Base-by-base conservation (phyloP, 495 filamentous ascomycete genomes). In the Sordaria brevicollis region DNA sequence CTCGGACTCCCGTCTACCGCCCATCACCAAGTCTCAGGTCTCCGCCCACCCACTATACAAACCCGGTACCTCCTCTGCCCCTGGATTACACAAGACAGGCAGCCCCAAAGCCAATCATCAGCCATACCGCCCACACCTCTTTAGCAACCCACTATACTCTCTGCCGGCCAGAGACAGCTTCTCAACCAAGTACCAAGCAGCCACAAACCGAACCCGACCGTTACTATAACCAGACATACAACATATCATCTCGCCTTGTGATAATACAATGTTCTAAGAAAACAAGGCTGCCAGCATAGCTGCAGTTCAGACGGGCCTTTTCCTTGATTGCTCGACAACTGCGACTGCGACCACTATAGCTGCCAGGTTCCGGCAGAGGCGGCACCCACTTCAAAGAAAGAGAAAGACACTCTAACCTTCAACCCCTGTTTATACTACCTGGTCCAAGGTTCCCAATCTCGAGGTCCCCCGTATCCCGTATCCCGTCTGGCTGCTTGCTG, bases 291-390 rank as follows among this genome's bases (percentile, higher is more conserved):
- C 65, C 70, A 71, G 49, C 70, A 71, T 65, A 74, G 73, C 54
- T 39, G 65, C 73, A 72, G 41, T 37, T n/a, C 65, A 37, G 67
- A 33, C 34, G 35, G 39, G 35, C 31, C 25, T 17, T 67, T 73
- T 75, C 71, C 71, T 66, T 73, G 71, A 67, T 71, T 69, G 54
- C 70, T 54, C 19, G 49, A n/a, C n/a, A n/a, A n/a, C n/a, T n/a
- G n/a, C n/a, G n/a, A 62, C 49, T 31, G 62, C 38, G 37, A 69
- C 21, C 5, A 62, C 49, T 31, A 62, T 62, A 62, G 54, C 31
- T 66, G 67, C 71, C 71, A 70, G 36, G 33, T 69, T 66, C 74
- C 74, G 72, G 73, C 73, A 73, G 66, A 71, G 49, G 54, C 74
- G 70, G 72, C 35, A 69, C 11, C 35, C 29, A 62, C 43, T 13